phyloP scores from a whole-genome alignment of 139 green algal species.

The Volvox africanus region DNA sequence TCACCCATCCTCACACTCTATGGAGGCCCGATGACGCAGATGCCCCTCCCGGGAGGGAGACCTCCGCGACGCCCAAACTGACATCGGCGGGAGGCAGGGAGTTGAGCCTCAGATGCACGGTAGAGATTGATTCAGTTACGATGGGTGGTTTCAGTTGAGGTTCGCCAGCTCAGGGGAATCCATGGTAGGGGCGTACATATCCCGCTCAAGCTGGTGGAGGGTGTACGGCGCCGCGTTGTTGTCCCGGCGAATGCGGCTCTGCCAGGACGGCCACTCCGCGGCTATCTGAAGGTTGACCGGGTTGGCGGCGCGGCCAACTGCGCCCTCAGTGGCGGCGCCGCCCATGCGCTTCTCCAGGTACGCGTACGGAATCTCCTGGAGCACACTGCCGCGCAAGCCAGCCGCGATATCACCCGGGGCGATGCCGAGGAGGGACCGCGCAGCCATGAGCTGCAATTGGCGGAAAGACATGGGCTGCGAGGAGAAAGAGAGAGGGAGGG shows the following conservation, averaged over 20 bases:
- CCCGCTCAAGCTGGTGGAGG: constrained; percentile 50
- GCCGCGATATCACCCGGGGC: constrained; percentile 57
- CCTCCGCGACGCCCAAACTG: no score
- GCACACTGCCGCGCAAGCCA: constrained; percentile 47
- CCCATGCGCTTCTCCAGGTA: constrained; percentile 64
- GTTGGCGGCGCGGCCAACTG: constrained; percentile 19
- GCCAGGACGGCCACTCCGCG: constrained; percentile 59
- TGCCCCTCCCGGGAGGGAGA: no score
- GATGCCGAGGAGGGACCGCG: constrained; percentile 40
- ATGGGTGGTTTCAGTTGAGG: neutral
- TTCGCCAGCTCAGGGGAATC: constrained; percentile 39
- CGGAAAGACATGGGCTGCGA: constrained; percentile 52
- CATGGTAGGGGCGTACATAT: constrained; percentile 49
- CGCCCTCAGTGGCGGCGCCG: constrained; percentile 51
- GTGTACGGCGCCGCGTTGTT: constrained; percentile 52
- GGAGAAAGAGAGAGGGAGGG: neutral
- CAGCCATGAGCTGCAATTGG: constrained; percentile 63
- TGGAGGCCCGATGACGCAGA: no score
- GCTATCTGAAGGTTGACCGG: constrained; percentile 61
- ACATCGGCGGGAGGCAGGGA: no score
- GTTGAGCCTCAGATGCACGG: neutral
- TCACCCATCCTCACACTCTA: no score
- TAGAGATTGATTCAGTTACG: neutral
- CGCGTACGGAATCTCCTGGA: constrained; percentile 64
- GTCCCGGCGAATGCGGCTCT: constrained; percentile 46